Percentiles rank a stretch among this genome's conserved stretches.
phyloP scores from a whole-genome alignment of 2,329 filamentous ascomycete species.

The Sclerotinia subarctica region DNA sequence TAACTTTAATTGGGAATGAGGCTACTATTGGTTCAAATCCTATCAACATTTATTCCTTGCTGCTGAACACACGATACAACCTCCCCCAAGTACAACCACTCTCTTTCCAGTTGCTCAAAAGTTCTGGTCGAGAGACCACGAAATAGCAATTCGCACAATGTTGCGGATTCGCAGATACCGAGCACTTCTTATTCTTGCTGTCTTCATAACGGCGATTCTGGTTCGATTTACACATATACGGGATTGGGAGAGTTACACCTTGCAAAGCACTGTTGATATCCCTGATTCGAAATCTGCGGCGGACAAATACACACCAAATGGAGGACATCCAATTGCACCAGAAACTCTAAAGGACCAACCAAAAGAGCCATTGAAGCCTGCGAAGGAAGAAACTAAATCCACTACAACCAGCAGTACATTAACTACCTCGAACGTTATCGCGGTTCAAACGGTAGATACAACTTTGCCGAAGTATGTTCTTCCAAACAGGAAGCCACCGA shows the following conservation, averaged over 20 bases:
- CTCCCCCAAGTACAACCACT: constrained; percentile 2
- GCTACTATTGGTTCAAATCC: constrained; percentile 6
- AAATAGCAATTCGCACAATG: constrained; percentile 42
- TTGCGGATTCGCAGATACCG: constrained; percentile 60
- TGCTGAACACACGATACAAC: constrained; percentile 14
- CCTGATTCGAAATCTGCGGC: constrained; percentile 15
- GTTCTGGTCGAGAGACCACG: constrained; percentile 18
- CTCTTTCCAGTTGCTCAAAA: background rate
- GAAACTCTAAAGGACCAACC: constrained; percentile 5
- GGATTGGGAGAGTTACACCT: constrained; percentile 24
- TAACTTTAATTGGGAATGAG: constrained; percentile 12
- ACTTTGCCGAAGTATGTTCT: constrained; percentile 30
- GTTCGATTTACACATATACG: constrained; percentile 26
- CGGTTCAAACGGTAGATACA: constrained; percentile 15
- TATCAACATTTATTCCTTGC: constrained; percentile 6
- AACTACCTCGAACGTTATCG: constrained; percentile 1
- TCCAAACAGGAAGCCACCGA: constrained; percentile 32
- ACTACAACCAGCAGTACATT: background rate
- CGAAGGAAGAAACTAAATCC: background rate
- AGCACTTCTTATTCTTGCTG: constrained; percentile 44
- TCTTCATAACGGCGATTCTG: constrained; percentile 25
- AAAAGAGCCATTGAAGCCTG: constrained; percentile 9
- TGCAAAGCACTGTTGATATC: constrained; percentile 18
- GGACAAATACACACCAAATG: background rate
- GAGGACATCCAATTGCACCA: background rate